A percentile compares a stretch with the other conserved stretches of the same genome.
Conservation (phyloP, 2,329 filamentous ascomycete genomes). For the Aspergillus alliaceus region DNA sequence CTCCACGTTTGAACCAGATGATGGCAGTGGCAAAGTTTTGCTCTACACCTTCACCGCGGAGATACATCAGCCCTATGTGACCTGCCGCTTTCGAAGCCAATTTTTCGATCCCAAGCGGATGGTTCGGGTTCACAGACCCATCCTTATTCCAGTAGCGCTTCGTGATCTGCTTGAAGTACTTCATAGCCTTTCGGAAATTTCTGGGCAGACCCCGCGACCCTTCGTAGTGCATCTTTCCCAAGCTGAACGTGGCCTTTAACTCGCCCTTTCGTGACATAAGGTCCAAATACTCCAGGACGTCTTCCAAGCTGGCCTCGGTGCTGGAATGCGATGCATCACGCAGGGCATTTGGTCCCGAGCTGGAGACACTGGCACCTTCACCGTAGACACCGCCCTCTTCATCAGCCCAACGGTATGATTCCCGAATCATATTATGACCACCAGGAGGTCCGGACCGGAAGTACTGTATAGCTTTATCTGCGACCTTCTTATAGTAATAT, state of each 20-base stretch:
- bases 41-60: slow-evolving; percentile 80
- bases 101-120: slow-evolving; percentile 71
- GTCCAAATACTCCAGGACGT: slow-evolving; percentile 92
- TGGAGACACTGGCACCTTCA: slow-evolving; percentile 87
- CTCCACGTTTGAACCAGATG: slow-evolving; percentile 80
- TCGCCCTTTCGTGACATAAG: slow-evolving; percentile 88
- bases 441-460: slow-evolving; percentile 88
- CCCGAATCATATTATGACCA: slow-evolving; percentile 72
- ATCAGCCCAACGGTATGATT: slow-evolving; percentile 84
- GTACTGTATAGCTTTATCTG: slow-evolving; percentile 88
- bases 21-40: slow-evolving; percentile 76
- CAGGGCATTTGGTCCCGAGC: slow-evolving; percentile 79
- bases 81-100: slow-evolving; percentile 80
- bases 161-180: slow-evolving; percentile 78
- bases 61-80: slow-evolving; percentile 83
- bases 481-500: slow-evolving; percentile 87
- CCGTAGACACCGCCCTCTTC: slow-evolving; percentile 91
- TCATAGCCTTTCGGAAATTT: slow-evolving; percentile 71
- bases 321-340: slow-evolving; percentile 73
- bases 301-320: slow-evolving; percentile 81
- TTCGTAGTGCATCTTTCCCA: slow-evolving; percentile 86
- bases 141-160: slow-evolving; percentile 80
- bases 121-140: slow-evolving; percentile 70
- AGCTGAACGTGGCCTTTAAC: slow-evolving; percentile 79
- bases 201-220: slow-evolving; percentile 73